Evolutionary conservation across 352 stramenopile genomes (phyloP), one percentile per base, ranked within the genome.

Genomic region (Pythium guiyangense): DNA sequence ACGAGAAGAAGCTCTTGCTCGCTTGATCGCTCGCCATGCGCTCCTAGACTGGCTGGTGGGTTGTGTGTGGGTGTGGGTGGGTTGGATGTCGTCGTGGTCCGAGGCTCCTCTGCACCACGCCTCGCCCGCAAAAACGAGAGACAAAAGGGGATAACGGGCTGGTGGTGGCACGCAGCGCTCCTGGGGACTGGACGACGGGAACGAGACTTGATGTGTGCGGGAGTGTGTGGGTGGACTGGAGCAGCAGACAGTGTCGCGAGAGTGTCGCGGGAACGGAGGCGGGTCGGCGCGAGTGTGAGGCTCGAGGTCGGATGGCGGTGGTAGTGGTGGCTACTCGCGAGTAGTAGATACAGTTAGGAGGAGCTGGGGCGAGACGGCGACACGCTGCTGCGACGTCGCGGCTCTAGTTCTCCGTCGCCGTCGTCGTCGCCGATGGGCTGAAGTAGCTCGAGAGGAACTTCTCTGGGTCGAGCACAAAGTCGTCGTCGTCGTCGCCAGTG

Each of bases 401-500:
- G 14, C 15, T 45, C 47, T 54, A 64, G 35, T 59, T 54, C 40
- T 44, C 39, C n/a, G n/a, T n/a, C n/a, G n/a, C n/a, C n/a, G n/a
- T n/a, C 18, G 50, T 49, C 22, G 35, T 34, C 26, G 40, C 39
- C 37, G 62, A 42, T 12, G 79, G 76, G 40, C 68, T 71, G 52
- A 94, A 88, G 72, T 94, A 94, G 74, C 76, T 90, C 58, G 84
- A 89, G 22, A 94, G 72, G 52, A 94, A 94, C 60, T 91, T 92
- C 60, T 94, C 79, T 2, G 84, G 84, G 66, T 94, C 84, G 17
- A 94, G 71, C 56, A 94, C 81, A 54, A 94, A 92, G 66, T 92
- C 81, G 48, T 92, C 81, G 66, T 90, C 79, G 39, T 87, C 79
- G 35, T 82, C 71, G 25, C 49, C 42, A 5, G 8, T 14, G 39